Evolutionary conservation across 768 basidiomycete genomes (phyloP), one percentile per base, ranked within the genome.

Genomic region (Kwoniella bestiolae): DNA sequence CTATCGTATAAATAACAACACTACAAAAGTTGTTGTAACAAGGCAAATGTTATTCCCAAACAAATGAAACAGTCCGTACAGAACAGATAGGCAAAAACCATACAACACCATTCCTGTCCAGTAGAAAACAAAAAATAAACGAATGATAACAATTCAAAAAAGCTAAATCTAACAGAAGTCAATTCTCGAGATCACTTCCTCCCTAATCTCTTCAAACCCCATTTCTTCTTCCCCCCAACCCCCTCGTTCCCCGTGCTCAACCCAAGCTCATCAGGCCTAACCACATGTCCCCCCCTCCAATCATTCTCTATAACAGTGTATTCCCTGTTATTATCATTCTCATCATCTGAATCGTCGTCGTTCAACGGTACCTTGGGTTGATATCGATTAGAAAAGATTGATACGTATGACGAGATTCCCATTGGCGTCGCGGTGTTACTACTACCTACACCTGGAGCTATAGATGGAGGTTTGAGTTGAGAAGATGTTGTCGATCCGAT

Each of bases 301-400:
- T 77, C 70, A 63, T 77, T 77, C 62, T 77, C 76, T 58, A 77
- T 69, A 14, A 77, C 69, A 4, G 71, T 77, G 25, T 67, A 73
- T 38, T 66, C 38, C 41, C 49, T 31, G 9, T 56, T 62, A 29
- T 67, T 69, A 28, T 60, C 50, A 47, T 75, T 69, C 18, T 67
- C 70, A 60, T 77, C 76, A 34, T 77, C 76, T 41, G 69, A 71
- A n/a, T 77, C 76, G 38, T 65, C 71, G 1, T 69, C 76, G 44
- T 77, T 69, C 31, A 71, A 66, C 25, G 74, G 74, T 3, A 55
- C 32, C 18, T 35, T 58, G 2, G 69, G 66, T 32, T 69, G 55
- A 60, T 68, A 77, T 23, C 73, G 34, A 44, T 61, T 53, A n/a
- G 60, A 65, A 44, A 77, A 77, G 59, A 75, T 70, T 5, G 70